A percentile compares a stretch with the other conserved stretches of the same genome.
These are phyloP conservation scores for Przewalskia tangutica DNA, from an alignment of 257 asterid genomes.

Conservation along the genomic window DNA sequence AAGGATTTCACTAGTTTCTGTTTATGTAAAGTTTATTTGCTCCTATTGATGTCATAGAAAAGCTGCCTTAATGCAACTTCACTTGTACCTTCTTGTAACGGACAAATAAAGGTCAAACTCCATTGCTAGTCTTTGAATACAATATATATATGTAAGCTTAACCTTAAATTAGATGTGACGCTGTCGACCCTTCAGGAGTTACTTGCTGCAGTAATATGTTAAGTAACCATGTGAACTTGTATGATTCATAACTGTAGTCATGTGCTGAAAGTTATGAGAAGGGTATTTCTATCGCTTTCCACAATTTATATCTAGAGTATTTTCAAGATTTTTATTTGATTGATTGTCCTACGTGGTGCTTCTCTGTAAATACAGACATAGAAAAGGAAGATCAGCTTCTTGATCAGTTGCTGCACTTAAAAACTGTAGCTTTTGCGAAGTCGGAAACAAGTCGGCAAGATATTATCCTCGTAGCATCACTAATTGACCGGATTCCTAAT, in stretches of 20 bases:
- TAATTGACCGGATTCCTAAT: slow-evolving; percentile 91
- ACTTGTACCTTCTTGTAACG: neutral
- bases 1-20: neutral
- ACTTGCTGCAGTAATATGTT: neutral
- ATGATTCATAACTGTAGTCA: neutral
- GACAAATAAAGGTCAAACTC: neutral
- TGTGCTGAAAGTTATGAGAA: neutral
- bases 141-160: neutral
- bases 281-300: neutral
- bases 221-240: neutral
- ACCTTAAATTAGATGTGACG: neutral
- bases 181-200: neutral
- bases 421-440: slow-evolving; percentile 53
- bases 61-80: neutral
- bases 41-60: neutral
- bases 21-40: neutral
- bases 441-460: slow-evolving; percentile 60
- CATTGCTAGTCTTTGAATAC: neutral
- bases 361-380: slow-evolving; percentile 37
- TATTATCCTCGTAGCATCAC: slow-evolving; percentile 67
- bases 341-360: neutral
- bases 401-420: slow-evolving; percentile 52
- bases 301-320: neutral
- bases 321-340: neutral
- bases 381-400: slow-evolving; percentile 73